phyloP scores from a whole-genome alignment of 306 rosid species.

The Boehmeria nivea region DNA sequence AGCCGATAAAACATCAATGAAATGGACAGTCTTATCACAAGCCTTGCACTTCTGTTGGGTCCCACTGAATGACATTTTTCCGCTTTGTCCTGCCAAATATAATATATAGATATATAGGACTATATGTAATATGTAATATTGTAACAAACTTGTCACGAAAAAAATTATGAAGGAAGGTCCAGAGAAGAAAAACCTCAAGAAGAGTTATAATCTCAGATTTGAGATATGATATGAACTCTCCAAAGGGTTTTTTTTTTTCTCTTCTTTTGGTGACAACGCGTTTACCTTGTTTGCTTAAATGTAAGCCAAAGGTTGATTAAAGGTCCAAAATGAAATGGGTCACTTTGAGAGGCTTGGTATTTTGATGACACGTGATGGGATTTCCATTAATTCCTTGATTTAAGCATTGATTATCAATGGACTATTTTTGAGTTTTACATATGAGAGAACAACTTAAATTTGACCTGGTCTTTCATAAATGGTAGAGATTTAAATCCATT shows the following conservation, averaged over 20 bases:
- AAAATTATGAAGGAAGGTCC: too few relatives aligned
- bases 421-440: background rate
- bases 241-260: too few relatives aligned
- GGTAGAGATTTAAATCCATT: background rate
- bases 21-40: conserved; percentile 65
- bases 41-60: conserved; percentile 78
- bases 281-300: conserved; percentile 19
- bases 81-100: background rate
- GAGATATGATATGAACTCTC: too few relatives aligned
- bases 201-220: too few relatives aligned
- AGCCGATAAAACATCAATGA: conserved; percentile 48
- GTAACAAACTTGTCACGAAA: too few relatives aligned
- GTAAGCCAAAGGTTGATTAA: conserved; percentile 20
- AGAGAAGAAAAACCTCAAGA: too few relatives aligned
- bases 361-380: conserved; percentile 20
- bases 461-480: conserved; percentile 22
- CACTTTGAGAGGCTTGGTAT: conserved; percentile 24
- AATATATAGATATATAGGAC: too few relatives aligned
- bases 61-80: conserved; percentile 63
- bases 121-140: too few relatives aligned
- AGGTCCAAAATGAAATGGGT: conserved; percentile 17
- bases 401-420: conserved; percentile 11
- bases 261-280: too few relatives aligned
- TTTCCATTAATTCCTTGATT: conserved; percentile 3
- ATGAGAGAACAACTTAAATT: background rate